Percentiles rank a stretch among this genome's conserved stretches.
phyloP scores from a whole-genome alignment of 768 basidiomycete species.

The Strobilomyces confusus region DNA sequence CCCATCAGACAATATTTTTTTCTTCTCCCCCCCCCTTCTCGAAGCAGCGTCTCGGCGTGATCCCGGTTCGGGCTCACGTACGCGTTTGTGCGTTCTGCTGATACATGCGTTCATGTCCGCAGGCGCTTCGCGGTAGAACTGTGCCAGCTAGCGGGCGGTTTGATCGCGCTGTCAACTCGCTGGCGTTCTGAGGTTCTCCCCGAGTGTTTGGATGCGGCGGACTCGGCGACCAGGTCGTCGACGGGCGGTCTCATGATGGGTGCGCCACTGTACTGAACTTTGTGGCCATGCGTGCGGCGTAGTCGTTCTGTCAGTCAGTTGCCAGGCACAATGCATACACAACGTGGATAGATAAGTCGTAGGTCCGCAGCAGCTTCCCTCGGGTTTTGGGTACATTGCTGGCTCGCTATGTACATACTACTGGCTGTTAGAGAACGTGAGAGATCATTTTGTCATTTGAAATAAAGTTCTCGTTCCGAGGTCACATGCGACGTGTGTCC shows the following conservation, averaged over 20 bases:
- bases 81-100: background rate
- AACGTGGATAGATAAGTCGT: constrained; percentile 3
- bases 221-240: constrained; percentile 6
- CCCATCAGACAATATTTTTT: background rate
- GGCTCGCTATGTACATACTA: constrained; percentile 1
- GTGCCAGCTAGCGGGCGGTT: background rate
- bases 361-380: background rate
- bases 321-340: constrained; percentile 13
- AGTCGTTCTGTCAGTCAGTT: constrained; percentile 11
- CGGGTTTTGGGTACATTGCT: background rate
- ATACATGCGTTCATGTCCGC: constrained; percentile 8
- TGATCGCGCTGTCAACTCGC: background rate
- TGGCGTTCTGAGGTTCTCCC: background rate
- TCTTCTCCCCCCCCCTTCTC: background rate
- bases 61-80: constrained; percentile 3
- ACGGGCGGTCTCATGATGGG: background rate
- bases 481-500: no score
- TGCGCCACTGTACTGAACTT: background rate
- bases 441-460: no score
- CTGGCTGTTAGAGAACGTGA: background rate
- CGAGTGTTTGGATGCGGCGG: background rate
- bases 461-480: no score
- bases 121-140: constrained; percentile 23
- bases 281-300: background rate
- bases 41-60: constrained; percentile 3